A percentile compares a stretch with the other conserved stretches of the same genome.
These are phyloP conservation scores for Plantago lanceolata DNA, from an alignment of 305 asterid genomes.

Conservation along the genomic window DNA sequence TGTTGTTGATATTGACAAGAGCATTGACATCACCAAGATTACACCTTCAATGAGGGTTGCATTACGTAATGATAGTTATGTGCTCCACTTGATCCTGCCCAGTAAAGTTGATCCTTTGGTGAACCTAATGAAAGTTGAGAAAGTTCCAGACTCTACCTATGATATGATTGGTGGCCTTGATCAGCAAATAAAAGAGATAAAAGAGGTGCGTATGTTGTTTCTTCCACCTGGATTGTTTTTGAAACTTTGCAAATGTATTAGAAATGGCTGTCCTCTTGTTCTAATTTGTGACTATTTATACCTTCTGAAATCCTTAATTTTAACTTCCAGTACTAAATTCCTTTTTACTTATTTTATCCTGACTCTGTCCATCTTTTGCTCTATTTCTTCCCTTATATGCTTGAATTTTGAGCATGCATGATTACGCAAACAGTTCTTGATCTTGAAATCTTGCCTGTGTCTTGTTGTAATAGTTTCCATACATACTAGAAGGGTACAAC, in stretches of 20 bases:
- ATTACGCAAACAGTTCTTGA: background rate
- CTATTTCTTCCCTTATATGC: too few relatives aligned
- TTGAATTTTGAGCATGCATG: too few relatives aligned
- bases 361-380: too few relatives aligned
- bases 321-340: too few relatives aligned
- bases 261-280: too few relatives aligned
- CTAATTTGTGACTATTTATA: too few relatives aligned
- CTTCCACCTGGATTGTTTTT: background rate
- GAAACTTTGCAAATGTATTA: background rate
- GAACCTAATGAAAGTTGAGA: constrained; percentile 98
- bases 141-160: constrained; percentile 94
- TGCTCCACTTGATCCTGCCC: constrained; percentile 87
- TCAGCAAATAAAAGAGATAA: constrained; percentile 96
- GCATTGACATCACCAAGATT: constrained; percentile 85
- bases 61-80: constrained; percentile 93
- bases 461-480: background rate
- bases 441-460: background rate
- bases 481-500: background rate
- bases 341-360: too few relatives aligned
- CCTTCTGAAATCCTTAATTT: too few relatives aligned
- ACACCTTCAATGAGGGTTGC: constrained; percentile 97
- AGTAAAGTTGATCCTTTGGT: constrained; percentile 97
- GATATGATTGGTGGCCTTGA: constrained; percentile 99
- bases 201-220: constrained; percentile 24
- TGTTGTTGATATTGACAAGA: constrained; percentile 62